A percentile compares a stretch with the other conserved stretches of the same genome.
Conservation (phyloP, 441 rosid species). For the Capsella rubella region DNA sequence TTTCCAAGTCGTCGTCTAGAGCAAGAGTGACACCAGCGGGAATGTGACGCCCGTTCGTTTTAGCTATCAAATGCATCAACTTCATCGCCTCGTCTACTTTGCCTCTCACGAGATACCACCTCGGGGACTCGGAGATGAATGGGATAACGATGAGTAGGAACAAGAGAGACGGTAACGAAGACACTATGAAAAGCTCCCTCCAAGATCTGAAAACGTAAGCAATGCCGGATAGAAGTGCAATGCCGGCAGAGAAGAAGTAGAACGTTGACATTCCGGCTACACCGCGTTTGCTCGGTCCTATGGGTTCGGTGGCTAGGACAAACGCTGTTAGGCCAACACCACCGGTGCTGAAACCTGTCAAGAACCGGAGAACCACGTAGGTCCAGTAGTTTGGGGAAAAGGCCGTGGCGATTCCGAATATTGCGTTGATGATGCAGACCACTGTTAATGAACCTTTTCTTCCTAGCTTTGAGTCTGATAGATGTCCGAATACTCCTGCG, state of each 20-base stretch:
- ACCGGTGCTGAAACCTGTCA: slow-evolving; percentile 92
- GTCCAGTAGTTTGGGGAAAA: slow-evolving; percentile 70
- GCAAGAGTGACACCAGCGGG: slow-evolving; percentile 68
- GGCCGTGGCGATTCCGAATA: slow-evolving; percentile 77
- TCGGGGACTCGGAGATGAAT: slow-evolving; percentile 84
- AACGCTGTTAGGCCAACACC: slow-evolving; percentile 89
- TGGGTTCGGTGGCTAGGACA: slow-evolving; percentile 85
- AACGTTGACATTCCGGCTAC: slow-evolving; percentile 92
- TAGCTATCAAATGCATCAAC: slow-evolving; percentile 68
- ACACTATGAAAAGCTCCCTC: slow-evolving; percentile 75
- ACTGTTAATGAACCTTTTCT: slow-evolving; percentile 86
- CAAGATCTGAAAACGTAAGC: slow-evolving; percentile 77
- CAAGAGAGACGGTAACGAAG: slow-evolving; percentile 75
- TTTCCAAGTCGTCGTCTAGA: slow-evolving; percentile 60
- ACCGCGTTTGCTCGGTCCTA: slow-evolving; percentile 86
- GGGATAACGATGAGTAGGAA: slow-evolving; percentile 71
- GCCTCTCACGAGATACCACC: slow-evolving; percentile 92
- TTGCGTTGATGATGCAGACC: slow-evolving; percentile 73
- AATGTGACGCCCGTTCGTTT: slow-evolving; percentile 57
- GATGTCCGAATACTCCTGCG: slow-evolving; percentile 91
- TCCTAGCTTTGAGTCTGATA: slow-evolving; percentile 89
- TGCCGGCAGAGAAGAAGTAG: slow-evolving; percentile 89
- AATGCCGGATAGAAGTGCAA: slow-evolving; percentile 69
- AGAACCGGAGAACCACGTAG: slow-evolving; percentile 68
- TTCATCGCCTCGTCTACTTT: slow-evolving; percentile 71